Conservation (phyloP, 1,284 basidiomycete species). For the Puccinia coronata region DNA sequence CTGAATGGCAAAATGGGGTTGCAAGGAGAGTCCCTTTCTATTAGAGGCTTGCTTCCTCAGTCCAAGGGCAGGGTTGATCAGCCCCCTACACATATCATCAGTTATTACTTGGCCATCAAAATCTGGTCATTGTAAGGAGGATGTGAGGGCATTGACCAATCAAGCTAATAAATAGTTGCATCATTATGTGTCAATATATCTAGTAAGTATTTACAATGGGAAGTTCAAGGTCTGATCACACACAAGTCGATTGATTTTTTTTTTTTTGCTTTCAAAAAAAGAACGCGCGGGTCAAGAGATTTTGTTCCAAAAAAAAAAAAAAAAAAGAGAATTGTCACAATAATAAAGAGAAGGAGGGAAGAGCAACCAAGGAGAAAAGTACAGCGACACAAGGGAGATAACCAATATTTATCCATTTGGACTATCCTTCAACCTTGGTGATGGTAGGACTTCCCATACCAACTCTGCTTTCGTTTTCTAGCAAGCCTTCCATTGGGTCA, state of each 20-base stretch:
- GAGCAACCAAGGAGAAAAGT: not conserved
- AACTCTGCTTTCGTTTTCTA: not conserved
- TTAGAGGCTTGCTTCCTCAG: no score
- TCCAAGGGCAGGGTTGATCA: no score
- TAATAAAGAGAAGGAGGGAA: not conserved
- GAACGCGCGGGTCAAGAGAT: not conserved
- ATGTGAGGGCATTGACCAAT: not conserved
- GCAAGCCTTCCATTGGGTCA: not conserved
- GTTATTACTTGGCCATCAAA: not conserved
- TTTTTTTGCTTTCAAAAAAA: not conserved
- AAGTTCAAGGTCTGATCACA: no score
- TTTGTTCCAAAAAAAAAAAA: not conserved
- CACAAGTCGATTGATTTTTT: no score
- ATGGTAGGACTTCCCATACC: not conserved
- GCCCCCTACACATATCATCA: no score
- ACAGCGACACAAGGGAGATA: not conserved
- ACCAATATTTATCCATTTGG: not conserved
- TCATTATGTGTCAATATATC: not conserved
- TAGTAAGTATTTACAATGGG: no score
- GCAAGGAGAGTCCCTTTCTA: no score
- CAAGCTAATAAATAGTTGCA: not conserved
- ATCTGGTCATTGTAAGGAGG: not conserved
- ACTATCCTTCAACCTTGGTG: conserved; percentile 1
- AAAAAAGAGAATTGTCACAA: not conserved
- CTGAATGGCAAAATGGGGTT: no score